A percentile compares a stretch with the other conserved stretches of the same genome.
These are phyloP conservation scores for Zymoseptoria brevis DNA, from an alignment of 2,329 filamentous ascomycete species.

Conservation along the genomic window DNA sequence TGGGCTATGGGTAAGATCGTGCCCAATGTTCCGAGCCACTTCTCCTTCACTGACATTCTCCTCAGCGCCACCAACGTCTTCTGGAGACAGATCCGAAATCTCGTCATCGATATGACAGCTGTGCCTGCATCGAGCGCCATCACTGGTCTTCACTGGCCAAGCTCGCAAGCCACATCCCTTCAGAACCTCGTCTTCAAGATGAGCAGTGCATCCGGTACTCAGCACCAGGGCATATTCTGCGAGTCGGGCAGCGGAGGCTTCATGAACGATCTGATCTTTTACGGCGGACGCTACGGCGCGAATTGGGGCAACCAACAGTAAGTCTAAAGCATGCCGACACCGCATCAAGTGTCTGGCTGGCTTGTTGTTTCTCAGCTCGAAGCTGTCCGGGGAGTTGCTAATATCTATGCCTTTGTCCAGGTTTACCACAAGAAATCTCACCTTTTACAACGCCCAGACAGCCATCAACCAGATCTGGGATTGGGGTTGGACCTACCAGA, in stretches of 20 bases:
- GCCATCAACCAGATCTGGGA: slow-evolving; percentile 52
- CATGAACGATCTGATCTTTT: slow-evolving; percentile 39
- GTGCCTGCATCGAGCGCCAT: slow-evolving; percentile 38
- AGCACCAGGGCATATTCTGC: slow-evolving; percentile 40
- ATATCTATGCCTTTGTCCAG: neutral
- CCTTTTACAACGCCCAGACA: slow-evolving; percentile 44
- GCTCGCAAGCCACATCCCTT: slow-evolving; percentile 38
- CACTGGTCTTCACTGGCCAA: slow-evolving; percentile 41
- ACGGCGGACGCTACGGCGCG: slow-evolving; percentile 36
- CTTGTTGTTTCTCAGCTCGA: neutral
- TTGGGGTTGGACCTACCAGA: slow-evolving; percentile 47
- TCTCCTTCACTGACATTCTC: slow-evolving; percentile 35
- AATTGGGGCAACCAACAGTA: slow-evolving; percentile 39
- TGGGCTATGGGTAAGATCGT: slow-evolving; percentile 23
- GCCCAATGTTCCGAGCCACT: neutral
- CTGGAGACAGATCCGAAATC: slow-evolving; percentile 57
- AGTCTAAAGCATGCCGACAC: neutral
- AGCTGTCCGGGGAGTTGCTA: neutral
- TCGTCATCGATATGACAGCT: slow-evolving; percentile 52
- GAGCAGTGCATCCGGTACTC: slow-evolving; percentile 39
- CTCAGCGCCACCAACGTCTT: slow-evolving; percentile 53
- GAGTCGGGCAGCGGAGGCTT: slow-evolving; percentile 40
- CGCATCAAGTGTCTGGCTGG: too few species aligned
- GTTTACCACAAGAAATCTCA: slow-evolving; percentile 48
- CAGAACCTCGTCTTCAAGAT: slow-evolving; percentile 41